Conservation (phyloP, 2,329 filamentous ascomycete genomes). For the Immersiporthe knoxdaviesiana region DNA sequence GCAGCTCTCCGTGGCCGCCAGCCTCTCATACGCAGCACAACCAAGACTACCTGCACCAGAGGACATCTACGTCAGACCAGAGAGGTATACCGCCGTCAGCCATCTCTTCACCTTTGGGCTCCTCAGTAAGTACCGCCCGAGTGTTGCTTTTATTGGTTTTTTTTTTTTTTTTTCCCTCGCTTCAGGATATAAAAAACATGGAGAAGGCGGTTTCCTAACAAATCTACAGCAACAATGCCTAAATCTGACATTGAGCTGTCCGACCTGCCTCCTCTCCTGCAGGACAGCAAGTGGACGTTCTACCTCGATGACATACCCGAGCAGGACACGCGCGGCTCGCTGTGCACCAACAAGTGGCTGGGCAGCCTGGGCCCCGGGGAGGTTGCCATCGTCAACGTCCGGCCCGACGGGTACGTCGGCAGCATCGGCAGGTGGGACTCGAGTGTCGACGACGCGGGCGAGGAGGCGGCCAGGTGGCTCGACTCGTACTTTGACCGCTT, state of each 20-base stretch:
- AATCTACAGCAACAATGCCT: slow-evolving; percentile 55
- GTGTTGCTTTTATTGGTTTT: too few species aligned
- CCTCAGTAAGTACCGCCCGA: slow-evolving; percentile 59
- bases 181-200: too few species aligned
- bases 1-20: slow-evolving; percentile 61
- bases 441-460: slow-evolving; percentile 53
- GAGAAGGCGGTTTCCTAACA: too few species aligned
- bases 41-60: slow-evolving; percentile 60
- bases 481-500: slow-evolving; percentile 59
- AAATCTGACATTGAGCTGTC: slow-evolving; percentile 67
- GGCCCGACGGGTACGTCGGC: slow-evolving; percentile 76
- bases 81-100: slow-evolving; percentile 70
- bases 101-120: slow-evolving; percentile 70
- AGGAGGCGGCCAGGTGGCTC: slow-evolving; percentile 57
- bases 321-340: slow-evolving; percentile 53
- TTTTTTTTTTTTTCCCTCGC: too few species aligned
- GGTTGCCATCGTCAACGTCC: slow-evolving; percentile 68
- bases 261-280: slow-evolving; percentile 64
- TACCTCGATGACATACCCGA: slow-evolving; percentile 69
- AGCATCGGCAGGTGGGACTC: slow-evolving; percentile 60
- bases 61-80: slow-evolving; percentile 68
- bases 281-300: slow-evolving; percentile 71
- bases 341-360: slow-evolving; percentile 72
- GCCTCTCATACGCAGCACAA: slow-evolving; percentile 63
- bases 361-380: slow-evolving; percentile 59